Conservation (phyloP, 73 alveolate species). For the Blepharisma stoltei region DNA sequence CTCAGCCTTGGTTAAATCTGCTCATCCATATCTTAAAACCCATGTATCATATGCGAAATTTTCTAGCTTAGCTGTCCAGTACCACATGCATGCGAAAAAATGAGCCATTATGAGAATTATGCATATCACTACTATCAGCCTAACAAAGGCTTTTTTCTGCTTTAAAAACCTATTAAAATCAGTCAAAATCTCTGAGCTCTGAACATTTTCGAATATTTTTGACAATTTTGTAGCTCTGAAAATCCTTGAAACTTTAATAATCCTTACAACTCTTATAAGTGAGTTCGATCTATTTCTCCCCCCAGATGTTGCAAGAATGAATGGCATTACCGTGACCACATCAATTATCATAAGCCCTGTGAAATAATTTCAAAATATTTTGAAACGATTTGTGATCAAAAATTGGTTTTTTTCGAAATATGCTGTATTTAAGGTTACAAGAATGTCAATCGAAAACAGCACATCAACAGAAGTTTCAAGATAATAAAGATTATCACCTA, state of each 20-base stretch:
- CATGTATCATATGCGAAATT: conserved; percentile 69
- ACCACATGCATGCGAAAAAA: conserved; percentile 73
- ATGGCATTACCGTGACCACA: conserved; percentile 69
- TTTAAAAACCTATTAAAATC: conserved; percentile 35
- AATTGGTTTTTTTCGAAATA: conserved; percentile 73
- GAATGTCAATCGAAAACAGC: conserved; percentile 61
- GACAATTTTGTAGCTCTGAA: conserved; percentile 16
- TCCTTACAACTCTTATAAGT: not conserved
- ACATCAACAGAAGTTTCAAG: conserved; percentile 53
- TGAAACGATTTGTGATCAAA: conserved; percentile 46
- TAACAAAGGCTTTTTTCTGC: not conserved
- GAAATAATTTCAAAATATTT: conserved; percentile 49
- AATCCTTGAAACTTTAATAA: not conserved
- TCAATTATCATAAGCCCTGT: conserved; percentile 70
- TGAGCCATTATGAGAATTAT: conserved; percentile 46
- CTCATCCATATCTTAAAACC: conserved; percentile 58
- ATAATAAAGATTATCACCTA: conserved; percentile 30
- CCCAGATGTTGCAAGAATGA: not conserved
- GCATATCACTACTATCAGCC: conserved; percentile 1
- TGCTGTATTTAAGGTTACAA: conserved; percentile 62
- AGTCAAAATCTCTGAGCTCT: not conserved
- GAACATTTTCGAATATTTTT: not conserved
- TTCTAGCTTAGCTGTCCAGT: conserved; percentile 50
- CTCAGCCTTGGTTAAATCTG: conserved; percentile 30
- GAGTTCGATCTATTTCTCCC: not conserved